These are phyloP conservation scores for Fraxinus anomala DNA, from an alignment of 257 asterid genomes.

Conservation along the genomic window DNA sequence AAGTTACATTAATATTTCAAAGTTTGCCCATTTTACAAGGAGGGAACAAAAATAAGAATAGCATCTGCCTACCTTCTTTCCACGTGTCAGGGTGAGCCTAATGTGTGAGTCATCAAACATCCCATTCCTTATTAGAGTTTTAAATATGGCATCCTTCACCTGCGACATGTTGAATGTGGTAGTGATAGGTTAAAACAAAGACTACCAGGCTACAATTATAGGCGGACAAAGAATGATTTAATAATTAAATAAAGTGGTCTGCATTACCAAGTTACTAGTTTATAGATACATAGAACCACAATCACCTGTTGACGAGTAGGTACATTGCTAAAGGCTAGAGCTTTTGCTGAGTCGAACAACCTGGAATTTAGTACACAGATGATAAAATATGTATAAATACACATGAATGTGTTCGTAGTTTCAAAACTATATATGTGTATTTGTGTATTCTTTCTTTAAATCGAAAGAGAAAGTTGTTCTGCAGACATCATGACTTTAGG, in stretches of 20 bases:
- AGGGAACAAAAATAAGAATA: conserved; percentile 6
- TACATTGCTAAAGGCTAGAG: conserved; percentile 69
- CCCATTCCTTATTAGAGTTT: conserved; percentile 75
- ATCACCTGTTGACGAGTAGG: conserved; percentile 77
- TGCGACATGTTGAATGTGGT: conserved; percentile 37
- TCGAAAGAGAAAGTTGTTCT: not conserved
- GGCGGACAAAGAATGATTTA: not conserved
- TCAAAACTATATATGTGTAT: not conserved
- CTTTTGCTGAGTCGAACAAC: conserved; percentile 89
- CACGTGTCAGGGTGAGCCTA: conserved; percentile 89
- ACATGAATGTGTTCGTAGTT: too few species aligned
- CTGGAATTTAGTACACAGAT: conserved; percentile 37
- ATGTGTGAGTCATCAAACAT: conserved; percentile 81
- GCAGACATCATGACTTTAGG: not conserved
- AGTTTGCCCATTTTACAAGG: not conserved
- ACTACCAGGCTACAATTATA: conserved; percentile 6
- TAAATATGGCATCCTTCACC: conserved; percentile 92
- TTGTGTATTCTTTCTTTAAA: not conserved
- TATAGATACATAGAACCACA: conserved; percentile 4
- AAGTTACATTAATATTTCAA: not conserved
- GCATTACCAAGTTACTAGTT: conserved; percentile 11
- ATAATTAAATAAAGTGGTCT: not conserved
- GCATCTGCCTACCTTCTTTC: conserved; percentile 63
- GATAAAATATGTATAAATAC: not conserved
- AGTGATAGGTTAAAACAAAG: not conserved